phyloP scores from a whole-genome alignment of 345 rosid genomes.

The Toxicodendron radicans region DNA sequence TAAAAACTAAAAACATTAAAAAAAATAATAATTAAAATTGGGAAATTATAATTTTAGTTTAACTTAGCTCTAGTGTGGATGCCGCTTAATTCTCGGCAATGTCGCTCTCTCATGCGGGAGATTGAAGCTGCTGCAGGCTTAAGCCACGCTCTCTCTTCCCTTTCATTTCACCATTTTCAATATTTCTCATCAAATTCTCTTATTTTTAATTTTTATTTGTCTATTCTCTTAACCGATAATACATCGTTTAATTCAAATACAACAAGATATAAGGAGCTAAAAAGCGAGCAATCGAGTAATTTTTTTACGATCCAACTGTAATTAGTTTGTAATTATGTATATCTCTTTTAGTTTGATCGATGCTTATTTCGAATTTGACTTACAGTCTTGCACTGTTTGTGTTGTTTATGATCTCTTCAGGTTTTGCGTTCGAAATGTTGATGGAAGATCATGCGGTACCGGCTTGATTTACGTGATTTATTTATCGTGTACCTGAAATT shows the following conservation, averaged over 20 bases:
- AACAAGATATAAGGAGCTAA: background rate
- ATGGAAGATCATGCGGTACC: constrained; percentile 18
- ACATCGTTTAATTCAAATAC: background rate
- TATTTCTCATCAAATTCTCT: background rate
- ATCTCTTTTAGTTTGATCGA: constrained; percentile 2
- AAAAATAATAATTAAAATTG: background rate
- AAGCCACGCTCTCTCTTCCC: constrained; percentile 29
- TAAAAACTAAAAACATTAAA: background rate
- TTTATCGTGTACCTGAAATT: constrained; percentile 15
- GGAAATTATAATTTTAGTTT: background rate
- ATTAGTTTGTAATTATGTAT: background rate
- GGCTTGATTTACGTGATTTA: constrained; percentile 14
- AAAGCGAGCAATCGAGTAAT: constrained; percentile 10
- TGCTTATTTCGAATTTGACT: background rate
- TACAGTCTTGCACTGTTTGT: background rate
- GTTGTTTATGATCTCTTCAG: constrained; percentile 14
- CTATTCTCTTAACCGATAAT: background rate
- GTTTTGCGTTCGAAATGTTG: constrained; percentile 17
- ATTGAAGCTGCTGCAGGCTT: constrained; percentile 28
- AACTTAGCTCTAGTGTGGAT: constrained; percentile 20
- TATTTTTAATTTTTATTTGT: constrained; percentile 1
- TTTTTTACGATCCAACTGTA: background rate
- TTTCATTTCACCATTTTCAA: constrained; percentile 10
- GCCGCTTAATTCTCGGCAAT: constrained; percentile 56
- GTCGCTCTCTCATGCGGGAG: constrained; percentile 34